These are phyloP conservation scores for Salvia sclarea DNA, from an alignment of 305 asterid genomes.

Conservation along the genomic window DNA sequence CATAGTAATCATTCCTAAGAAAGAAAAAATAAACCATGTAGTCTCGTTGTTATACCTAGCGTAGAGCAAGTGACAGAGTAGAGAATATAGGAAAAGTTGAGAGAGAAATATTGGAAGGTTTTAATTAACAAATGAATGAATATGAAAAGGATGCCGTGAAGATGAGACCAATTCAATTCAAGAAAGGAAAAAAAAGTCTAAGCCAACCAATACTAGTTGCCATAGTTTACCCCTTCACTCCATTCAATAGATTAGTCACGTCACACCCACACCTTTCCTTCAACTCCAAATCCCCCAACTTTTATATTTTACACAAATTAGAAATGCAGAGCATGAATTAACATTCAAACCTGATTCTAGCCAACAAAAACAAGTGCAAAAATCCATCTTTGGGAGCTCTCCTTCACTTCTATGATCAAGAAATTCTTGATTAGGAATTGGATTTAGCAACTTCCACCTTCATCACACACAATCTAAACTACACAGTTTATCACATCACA, in stretches of 20 bases:
- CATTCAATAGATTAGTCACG: background rate
- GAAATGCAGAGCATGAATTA: background rate
- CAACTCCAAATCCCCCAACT: background rate
- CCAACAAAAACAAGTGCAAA: background rate
- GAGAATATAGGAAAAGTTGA: background rate
- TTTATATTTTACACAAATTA: background rate
- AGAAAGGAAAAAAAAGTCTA: background rate
- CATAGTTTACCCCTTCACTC: background rate
- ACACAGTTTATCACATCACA: background rate
- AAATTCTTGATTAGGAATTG: background rate
- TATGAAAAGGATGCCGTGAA: too few species aligned
- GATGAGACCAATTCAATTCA: background rate
- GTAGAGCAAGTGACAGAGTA: background rate
- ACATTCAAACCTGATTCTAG: background rate
- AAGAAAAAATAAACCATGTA: background rate
- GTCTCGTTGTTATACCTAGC: background rate
- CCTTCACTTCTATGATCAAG: background rate
- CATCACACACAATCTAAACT: constrained; percentile 6
- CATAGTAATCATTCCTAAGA: too few species aligned
- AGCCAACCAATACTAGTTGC: background rate
- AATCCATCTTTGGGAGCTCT: background rate
- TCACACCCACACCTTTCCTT: background rate
- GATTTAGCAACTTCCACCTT: background rate
- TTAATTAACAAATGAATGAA: too few species aligned
- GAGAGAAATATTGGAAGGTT: background rate